Evolutionary conservation across 768 basidiomycete species (phyloP).

Genomic region (Cyclocybe aegerita): DNA sequence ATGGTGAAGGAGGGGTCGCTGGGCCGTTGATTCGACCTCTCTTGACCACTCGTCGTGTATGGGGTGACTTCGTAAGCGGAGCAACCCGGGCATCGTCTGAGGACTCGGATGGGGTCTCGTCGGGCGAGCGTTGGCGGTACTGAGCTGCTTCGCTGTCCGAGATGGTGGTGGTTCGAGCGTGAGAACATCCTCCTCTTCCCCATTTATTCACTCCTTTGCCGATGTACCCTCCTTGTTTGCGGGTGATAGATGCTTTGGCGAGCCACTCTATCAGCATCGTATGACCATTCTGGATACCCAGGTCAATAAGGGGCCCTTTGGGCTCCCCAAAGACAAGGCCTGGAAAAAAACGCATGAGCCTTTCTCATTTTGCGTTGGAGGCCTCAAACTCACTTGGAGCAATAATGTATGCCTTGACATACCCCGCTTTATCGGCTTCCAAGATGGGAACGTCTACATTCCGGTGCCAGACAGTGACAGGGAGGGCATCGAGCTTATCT

Average conservation of each 20-base stretch:
- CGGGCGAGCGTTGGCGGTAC: no score
- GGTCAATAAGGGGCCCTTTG: constrained; percentile 23
- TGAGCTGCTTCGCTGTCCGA: no score
- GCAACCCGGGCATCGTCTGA: no score
- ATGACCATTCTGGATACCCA: constrained; percentile 24
- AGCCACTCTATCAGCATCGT: constrained; percentile 23
- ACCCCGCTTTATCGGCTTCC: constrained; percentile 44
- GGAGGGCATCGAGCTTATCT: constrained; percentile 38
- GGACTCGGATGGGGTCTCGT: no score
- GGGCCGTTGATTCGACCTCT: no score
- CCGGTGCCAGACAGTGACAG: constrained; percentile 39
- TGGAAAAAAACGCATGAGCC: background rate
- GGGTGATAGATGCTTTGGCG: constrained; percentile 18
- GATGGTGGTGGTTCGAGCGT: no score
- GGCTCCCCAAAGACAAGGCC: constrained; percentile 25
- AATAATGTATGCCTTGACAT: constrained; percentile 44
- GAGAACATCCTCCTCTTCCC: no score
- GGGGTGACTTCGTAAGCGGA: no score
- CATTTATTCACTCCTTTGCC: constrained; percentile 21
- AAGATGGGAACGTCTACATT: constrained; percentile 42
- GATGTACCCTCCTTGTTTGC: constrained; percentile 19
- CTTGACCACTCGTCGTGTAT: no score
- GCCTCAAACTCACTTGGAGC: constrained; percentile 27
- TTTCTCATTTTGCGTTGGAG: no score
- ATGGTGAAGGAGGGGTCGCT: no score